phyloP scores from a whole-genome alignment of 371 early-diverging fungal species.

The Mucor lusitanicus region DNA sequence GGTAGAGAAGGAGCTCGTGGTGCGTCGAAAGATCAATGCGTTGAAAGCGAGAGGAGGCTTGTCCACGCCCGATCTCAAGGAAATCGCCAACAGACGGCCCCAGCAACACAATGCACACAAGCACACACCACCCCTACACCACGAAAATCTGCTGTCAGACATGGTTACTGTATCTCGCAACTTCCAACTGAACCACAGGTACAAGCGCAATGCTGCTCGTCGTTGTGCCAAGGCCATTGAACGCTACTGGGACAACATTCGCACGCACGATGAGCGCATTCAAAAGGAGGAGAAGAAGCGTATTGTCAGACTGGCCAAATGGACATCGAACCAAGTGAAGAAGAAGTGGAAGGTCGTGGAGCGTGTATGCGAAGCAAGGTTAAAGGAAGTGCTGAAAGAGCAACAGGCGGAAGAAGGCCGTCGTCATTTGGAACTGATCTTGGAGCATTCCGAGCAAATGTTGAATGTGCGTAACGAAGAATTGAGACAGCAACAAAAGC shows the following conservation, averaged over 20 bases:
- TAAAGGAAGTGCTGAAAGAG: conserved; percentile 60
- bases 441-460: conserved; percentile 74
- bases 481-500: conserved; percentile 14
- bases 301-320: conserved; percentile 61
- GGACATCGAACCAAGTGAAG: conserved; percentile 65
- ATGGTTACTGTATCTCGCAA: conserved; percentile 32
- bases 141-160: neutral
- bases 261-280: conserved; percentile 54
- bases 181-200: conserved; percentile 43
- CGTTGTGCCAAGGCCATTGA: conserved; percentile 64
- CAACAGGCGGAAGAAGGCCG: conserved; percentile 64
- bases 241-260: conserved; percentile 54
- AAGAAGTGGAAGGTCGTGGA: conserved; percentile 71
- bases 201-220: conserved; percentile 51
- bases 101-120: conserved; percentile 25
- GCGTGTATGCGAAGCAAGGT: conserved; percentile 58
- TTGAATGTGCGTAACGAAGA: conserved; percentile 69
- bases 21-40: conserved; percentile 44
- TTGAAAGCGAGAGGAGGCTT: conserved; percentile 51
- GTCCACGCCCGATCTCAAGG: conserved; percentile 30
- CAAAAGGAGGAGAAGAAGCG: conserved; percentile 56
- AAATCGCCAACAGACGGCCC: conserved; percentile 36
- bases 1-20: conserved; percentile 40
- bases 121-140: conserved; percentile 22
- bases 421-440: conserved; percentile 64